A percentile compares a stretch with the other conserved stretches of the same genome.
These are phyloP conservation scores for Nothophoma quercina DNA, from an alignment of 2,329 filamentous ascomycete genomes.

Conservation along the genomic window DNA sequence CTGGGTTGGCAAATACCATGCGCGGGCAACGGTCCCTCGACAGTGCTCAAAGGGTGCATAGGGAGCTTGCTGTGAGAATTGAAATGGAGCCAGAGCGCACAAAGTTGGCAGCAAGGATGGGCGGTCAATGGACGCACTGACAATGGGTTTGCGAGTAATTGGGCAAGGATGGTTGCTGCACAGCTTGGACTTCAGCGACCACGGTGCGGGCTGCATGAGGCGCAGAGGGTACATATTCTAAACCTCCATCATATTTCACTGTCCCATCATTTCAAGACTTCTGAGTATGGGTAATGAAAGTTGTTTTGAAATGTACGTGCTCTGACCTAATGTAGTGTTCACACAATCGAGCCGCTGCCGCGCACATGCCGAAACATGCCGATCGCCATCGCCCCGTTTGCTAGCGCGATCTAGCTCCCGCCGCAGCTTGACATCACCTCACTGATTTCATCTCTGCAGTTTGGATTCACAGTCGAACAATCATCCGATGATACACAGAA, in stretches of 20 bases:
- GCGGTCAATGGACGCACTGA: neutral
- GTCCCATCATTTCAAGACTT: too few species aligned
- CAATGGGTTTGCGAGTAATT: too few species aligned
- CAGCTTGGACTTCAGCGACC: neutral
- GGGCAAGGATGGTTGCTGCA: neutral
- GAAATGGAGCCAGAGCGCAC: neutral
- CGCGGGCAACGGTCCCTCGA: neutral
- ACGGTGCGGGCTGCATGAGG: neutral
- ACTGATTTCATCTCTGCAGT: neutral
- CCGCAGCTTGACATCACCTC: slow-evolving; percentile 14
- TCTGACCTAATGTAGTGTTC: too few species aligned
- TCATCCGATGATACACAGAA: neutral
- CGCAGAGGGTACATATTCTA: too few species aligned
- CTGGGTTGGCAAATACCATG: neutral
- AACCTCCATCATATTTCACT: neutral
- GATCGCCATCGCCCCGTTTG: neutral
- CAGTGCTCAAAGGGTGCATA: too few species aligned
- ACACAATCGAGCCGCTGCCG: neutral
- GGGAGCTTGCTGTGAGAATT: too few species aligned
- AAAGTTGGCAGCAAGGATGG: neutral
- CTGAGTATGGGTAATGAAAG: too few species aligned
- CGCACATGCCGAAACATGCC: neutral
- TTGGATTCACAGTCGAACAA: neutral
- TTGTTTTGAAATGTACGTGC: too few species aligned
- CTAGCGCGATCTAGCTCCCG: slow-evolving; percentile 6